Conservation (phyloP, 1,284 basidiomycete species). For the Neonothopanus nambi region DNA sequence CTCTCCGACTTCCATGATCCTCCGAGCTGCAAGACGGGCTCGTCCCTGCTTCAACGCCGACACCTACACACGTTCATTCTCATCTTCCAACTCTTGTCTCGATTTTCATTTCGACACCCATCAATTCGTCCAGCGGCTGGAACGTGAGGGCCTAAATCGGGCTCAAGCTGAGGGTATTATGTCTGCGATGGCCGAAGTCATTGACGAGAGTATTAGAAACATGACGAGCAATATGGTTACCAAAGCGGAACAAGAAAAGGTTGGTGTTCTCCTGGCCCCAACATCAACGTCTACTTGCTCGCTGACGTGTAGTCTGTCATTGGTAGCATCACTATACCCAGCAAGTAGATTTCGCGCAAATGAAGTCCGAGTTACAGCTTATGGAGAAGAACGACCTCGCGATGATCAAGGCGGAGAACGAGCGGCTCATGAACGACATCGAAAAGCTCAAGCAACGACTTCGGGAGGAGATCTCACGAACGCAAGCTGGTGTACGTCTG, state of each 20-base stretch:
- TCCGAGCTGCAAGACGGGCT: background rate
- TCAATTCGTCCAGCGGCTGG: constrained; percentile 87
- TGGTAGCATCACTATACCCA: constrained; percentile 92
- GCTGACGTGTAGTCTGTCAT: background rate
- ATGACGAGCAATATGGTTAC: constrained; percentile 95
- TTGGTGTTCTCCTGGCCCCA: constrained; percentile 38
- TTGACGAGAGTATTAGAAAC: constrained; percentile 91
- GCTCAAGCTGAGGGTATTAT: constrained; percentile 94
- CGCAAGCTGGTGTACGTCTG: constrained; percentile 91
- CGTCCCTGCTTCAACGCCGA: background rate
- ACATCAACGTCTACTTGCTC: background rate
- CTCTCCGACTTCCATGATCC: background rate
- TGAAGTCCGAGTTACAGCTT: constrained; percentile 95
- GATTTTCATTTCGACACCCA: constrained; percentile 93
- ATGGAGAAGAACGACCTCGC: constrained; percentile 98
- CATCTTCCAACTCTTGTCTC: constrained; percentile 21
- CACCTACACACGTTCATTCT: constrained; percentile 2
- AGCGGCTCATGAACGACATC: constrained; percentile 87
- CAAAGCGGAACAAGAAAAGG: constrained; percentile 94
- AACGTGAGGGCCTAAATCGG: constrained; percentile 84
- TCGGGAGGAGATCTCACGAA: constrained; percentile 88
- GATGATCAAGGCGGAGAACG: constrained; percentile 94
- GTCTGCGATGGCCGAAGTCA: constrained; percentile 91
- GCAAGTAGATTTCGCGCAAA: constrained; percentile 96
- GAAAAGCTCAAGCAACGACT: constrained; percentile 96